Evolutionary conservation across 139 green algal genomes (phyloP).

Genomic region (Marvania coccoides): DNA sequence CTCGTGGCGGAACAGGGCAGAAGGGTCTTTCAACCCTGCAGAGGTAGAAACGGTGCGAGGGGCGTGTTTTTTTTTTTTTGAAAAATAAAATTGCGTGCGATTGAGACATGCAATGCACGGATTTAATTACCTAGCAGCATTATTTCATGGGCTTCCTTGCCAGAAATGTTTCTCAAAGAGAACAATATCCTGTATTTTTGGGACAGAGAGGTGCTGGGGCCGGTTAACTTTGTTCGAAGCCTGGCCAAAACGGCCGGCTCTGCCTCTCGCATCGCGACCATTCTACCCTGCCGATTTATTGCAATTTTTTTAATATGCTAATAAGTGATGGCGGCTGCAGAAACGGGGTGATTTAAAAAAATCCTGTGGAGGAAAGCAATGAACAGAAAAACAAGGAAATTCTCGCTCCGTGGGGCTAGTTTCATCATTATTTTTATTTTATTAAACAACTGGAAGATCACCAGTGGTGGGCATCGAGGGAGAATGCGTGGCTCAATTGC

Average conservation of each 20-base stretch:
- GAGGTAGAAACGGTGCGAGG: neutral
- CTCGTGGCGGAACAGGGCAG: constrained; percentile 81
- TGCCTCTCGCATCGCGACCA: neutral
- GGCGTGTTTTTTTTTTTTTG: neutral
- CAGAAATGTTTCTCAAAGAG: constrained; percentile 58
- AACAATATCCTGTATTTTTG: constrained; percentile 79
- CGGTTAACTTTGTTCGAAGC: constrained; percentile 45
- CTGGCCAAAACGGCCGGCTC: constrained; percentile 22
- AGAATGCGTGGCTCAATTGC: too few relatives aligned
- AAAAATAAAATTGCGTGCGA: neutral
- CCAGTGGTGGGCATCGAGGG: too few relatives aligned
- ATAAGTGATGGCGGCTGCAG: too few relatives aligned
- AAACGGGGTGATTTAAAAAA: neutral
- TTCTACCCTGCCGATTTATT: neutral
- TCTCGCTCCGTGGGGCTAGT: neutral
- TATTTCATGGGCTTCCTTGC: constrained; percentile 39
- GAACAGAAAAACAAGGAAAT: neutral
- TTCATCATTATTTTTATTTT: too few relatives aligned
- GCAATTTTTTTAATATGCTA: neutral
- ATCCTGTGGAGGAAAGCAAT: neutral
- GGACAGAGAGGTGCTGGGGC: constrained; percentile 36
- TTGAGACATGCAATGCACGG: neutral
- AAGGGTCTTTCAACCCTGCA: constrained; percentile 63
- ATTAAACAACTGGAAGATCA: neutral
- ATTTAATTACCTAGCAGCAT: constrained; percentile 45